Conservation (phyloP, 371 early-diverging fungal species). For the Zopfochytrium polystomum region DNA sequence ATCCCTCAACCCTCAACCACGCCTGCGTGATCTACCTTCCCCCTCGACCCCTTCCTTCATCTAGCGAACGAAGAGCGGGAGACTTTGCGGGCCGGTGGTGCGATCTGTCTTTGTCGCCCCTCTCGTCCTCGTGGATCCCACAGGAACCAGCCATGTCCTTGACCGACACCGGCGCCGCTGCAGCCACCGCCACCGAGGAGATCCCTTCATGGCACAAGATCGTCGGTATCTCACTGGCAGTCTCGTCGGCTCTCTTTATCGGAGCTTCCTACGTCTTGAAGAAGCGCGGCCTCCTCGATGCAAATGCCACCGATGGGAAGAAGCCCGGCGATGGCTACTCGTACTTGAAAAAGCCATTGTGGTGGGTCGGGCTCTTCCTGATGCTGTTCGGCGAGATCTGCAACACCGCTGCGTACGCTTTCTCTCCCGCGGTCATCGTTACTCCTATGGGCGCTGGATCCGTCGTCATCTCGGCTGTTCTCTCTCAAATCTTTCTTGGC, state of each 20-base stretch:
- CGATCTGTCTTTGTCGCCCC: too few relatives aligned
- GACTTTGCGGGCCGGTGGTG: too few relatives aligned
- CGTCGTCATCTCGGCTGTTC: constrained; percentile 57
- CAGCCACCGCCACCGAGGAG: too few relatives aligned
- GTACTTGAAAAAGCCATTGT: constrained; percentile 79
- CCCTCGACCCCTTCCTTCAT: too few relatives aligned
- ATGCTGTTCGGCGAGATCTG: constrained; percentile 86
- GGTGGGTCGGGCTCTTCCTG: constrained; percentile 96
- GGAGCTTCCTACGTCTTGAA: constrained; percentile 92
- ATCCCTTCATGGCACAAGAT: too few relatives aligned
- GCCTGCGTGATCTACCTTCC: too few relatives aligned
- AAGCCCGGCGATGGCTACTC: constrained; percentile 47
- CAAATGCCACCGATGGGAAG: constrained; percentile 34
- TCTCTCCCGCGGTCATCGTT: constrained; percentile 90
- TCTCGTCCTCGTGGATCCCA: too few relatives aligned
- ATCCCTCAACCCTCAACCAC: too few relatives aligned
- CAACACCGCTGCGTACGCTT: constrained; percentile 95
- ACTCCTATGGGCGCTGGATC: constrained; percentile 87
- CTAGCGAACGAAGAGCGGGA: too few relatives aligned
- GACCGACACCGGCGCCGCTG: too few relatives aligned
- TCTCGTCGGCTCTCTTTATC: constrained; percentile 82
- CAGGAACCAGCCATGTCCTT: too few relatives aligned
- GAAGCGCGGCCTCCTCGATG: constrained; percentile 85
- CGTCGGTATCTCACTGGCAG: constrained; percentile 63
- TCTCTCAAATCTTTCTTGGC: constrained; percentile 47